Base-by-base conservation (phyloP, 164 flowering plant genomes). In the Aristolochia fimbriata region DNA sequence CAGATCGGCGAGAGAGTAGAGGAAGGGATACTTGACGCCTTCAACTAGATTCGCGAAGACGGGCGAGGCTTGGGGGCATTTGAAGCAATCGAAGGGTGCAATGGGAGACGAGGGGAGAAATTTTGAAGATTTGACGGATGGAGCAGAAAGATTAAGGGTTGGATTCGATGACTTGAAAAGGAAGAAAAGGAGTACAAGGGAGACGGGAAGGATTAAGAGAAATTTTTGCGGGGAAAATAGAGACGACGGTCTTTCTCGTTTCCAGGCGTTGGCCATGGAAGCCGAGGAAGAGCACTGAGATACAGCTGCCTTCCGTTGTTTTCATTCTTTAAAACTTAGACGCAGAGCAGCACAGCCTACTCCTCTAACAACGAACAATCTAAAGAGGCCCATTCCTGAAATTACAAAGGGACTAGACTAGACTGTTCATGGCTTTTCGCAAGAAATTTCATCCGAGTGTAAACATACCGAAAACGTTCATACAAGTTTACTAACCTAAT, bases 191-290 rank as follows among this genome's bases (percentile, higher is more conserved):
- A 37, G 43, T 74, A 82, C 68, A 62, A 82, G 70, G 31, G 80
- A 60, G 64, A 80, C 48, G 60, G 76, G 73, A 67, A 78, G 50
- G 74, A 88, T 62, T 14, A 82, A 63, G 55, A 84, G 76, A 51
- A 85, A 73, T 54, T 65, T 64, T 61, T 74, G 69, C 0, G 87
- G 72, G 51, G 77, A 60, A 55, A 76, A 64, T 47, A 80, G 65
- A 51, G 73, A 68, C 30, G 77, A 64, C 30, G 77, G 65, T 65
- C 69, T 81, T 58, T 83, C 82, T 73, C 80, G 77, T 72, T 63
- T 88, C 96, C 99, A 93, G 60, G 92, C 88, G 69, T 86, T 87
- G 19, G 97, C 99, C 99, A 93, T 88, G 66, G 80, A 68, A 60
- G 41, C 24, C 48, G 51, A 43, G 52, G 25, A 16, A 59, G 16